These are phyloP conservation scores for Trypanosoma grayi DNA, from an alignment of 208 protist genomes.

Conservation along the genomic window DNA sequence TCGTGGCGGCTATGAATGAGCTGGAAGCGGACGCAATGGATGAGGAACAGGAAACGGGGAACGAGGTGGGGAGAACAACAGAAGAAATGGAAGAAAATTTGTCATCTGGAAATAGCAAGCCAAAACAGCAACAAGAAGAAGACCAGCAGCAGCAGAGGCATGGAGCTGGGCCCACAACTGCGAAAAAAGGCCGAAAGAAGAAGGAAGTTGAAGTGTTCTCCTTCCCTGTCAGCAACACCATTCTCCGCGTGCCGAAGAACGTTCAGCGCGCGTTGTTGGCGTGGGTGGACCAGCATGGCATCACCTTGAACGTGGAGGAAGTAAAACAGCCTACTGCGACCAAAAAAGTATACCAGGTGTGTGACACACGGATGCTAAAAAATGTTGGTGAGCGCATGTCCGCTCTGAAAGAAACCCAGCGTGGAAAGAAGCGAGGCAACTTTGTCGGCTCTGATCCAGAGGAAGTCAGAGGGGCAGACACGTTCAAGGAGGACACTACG, in stretches of 20 bases:
- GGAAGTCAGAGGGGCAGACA: not conserved
- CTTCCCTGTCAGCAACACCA: not conserved
- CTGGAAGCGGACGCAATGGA: not conserved
- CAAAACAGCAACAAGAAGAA: not conserved
- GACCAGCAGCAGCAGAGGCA: not conserved
- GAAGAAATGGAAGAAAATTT: not conserved
- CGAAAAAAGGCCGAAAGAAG: not conserved
- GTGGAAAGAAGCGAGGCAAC: not conserved
- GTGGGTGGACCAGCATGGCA: conserved; percentile 14
- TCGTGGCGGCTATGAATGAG: conserved; percentile 7
- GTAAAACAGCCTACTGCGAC: not conserved
- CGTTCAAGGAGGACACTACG: not conserved
- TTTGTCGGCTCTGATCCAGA: not conserved
- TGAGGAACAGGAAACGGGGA: not conserved
- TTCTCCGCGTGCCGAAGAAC: not conserved
- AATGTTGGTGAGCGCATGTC: not conserved
- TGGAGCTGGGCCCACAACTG: not conserved
- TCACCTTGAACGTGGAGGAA: conserved; percentile 9
- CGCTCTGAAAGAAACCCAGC: not conserved
- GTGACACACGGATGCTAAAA: not conserved
- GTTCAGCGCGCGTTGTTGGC: conserved; percentile 1
- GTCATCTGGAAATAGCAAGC: not conserved
- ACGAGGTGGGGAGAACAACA: not conserved
- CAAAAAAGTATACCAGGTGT: not conserved
- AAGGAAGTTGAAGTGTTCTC: not conserved